Percentiles rank a stretch among this genome's conserved stretches.
phyloP scores from a whole-genome alignment of 2,329 filamentous ascomycete species.

The Cadophora malorum region DNA sequence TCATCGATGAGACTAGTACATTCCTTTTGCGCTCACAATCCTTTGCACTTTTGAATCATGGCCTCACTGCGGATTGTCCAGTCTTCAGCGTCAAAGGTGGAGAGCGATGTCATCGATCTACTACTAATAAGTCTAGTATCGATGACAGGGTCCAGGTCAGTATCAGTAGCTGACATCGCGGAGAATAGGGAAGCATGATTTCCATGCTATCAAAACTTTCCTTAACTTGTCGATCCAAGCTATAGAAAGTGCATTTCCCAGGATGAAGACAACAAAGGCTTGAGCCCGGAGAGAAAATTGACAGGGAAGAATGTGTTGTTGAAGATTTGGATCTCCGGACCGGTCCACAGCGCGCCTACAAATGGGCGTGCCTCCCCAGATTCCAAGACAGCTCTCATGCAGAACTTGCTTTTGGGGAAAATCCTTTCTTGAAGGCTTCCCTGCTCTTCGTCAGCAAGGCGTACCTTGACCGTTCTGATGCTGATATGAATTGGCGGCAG shows the following conservation, averaged over 20 bases:
- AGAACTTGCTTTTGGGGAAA: conserved; percentile 30
- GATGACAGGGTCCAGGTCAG: conserved; percentile 4
- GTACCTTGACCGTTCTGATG: conserved; percentile 11
- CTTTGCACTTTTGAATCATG: conserved; percentile 17
- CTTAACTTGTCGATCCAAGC: conserved; percentile 10
- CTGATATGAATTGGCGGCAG: conserved; percentile 19
- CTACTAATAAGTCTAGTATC: neutral
- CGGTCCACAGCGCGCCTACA: conserved; percentile 12
- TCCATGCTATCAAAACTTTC: conserved; percentile 11
- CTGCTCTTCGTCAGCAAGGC: conserved; percentile 18
- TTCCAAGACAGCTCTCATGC: conserved; percentile 15
- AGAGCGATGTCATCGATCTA: neutral
- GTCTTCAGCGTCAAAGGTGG: neutral
- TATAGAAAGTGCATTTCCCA: conserved; percentile 22
- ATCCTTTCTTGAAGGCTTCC: conserved; percentile 19
- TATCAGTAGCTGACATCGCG: neutral
- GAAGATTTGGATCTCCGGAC: conserved; percentile 21
- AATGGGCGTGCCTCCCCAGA: conserved; percentile 16
- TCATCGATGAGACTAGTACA: conserved; percentile 10
- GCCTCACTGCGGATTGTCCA: conserved; percentile 2
- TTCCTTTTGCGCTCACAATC: neutral
- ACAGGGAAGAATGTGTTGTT: conserved; percentile 22
- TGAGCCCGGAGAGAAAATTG: conserved; percentile 17
- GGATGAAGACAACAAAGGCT: conserved; percentile 8
- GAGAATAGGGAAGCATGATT: conserved; percentile 8